A percentile compares a stretch with the other conserved stretches of the same genome.
Evolutionary conservation across 768 basidiomycete genomes (phyloP).

Genomic region (Tylopilus rubrobrunneus): DNA sequence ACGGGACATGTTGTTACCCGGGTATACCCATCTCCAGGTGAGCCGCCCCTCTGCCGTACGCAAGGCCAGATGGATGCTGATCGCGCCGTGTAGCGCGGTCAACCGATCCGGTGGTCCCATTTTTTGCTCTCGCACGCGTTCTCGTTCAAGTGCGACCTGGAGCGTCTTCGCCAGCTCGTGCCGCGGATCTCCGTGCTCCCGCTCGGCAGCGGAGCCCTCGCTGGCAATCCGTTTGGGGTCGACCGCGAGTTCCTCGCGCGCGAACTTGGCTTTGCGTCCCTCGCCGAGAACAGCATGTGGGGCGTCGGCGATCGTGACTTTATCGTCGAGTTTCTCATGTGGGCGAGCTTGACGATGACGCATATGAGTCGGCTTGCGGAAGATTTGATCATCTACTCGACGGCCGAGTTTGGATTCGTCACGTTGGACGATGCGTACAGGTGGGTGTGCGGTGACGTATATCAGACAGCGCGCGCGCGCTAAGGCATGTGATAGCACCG

Average conservation of each 20-base stretch:
- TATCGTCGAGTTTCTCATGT: slow-evolving; percentile 95
- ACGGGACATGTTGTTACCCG: slow-evolving; percentile 85
- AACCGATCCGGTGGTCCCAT: slow-evolving; percentile 99
- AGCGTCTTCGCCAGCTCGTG: slow-evolving; percentile 76
- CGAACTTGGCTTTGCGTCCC: slow-evolving; percentile 83
- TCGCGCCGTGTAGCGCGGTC: slow-evolving; percentile 65
- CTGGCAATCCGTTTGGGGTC: slow-evolving; percentile 93
- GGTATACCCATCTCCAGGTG: slow-evolving; percentile 97
- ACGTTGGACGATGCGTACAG: slow-evolving; percentile 97
- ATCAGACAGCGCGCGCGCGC: not conserved
- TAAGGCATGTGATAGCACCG: slow-evolving; percentile 59
- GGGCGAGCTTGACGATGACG: slow-evolving; percentile 87
- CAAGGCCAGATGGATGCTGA: not conserved
- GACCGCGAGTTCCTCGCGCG: slow-evolving; percentile 89
- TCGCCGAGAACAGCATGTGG: slow-evolving; percentile 96
- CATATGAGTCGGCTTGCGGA: slow-evolving; percentile 95
- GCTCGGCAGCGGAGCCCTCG: slow-evolving; percentile 90
- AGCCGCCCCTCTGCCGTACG: slow-evolving; percentile 1
- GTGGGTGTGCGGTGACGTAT: slow-evolving; percentile 37
- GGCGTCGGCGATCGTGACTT: slow-evolving; percentile 97
- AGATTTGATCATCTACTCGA: slow-evolving; percentile 94
- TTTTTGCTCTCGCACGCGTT: slow-evolving; percentile 92
- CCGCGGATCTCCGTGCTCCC: slow-evolving; percentile 93
- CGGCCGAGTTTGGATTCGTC: slow-evolving; percentile 95
- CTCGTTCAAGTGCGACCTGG: slow-evolving; percentile 86